phyloP scores from a whole-genome alignment of 2,329 filamentous ascomycete genomes.

The Aureobasidium pullulans region DNA sequence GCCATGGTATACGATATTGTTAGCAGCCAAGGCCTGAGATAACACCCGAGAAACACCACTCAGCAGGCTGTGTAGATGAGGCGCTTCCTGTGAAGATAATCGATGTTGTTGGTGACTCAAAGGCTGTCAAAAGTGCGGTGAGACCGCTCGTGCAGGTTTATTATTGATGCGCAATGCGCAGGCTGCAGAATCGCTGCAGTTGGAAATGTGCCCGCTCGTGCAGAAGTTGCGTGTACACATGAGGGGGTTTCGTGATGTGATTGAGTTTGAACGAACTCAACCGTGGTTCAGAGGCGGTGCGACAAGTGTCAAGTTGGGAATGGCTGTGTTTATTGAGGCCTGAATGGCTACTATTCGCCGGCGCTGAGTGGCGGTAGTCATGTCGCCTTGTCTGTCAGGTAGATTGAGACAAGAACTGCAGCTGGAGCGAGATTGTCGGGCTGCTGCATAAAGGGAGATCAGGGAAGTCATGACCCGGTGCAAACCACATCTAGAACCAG shows the following conservation, averaged over 20 bases:
- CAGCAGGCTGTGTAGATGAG: too few species aligned
- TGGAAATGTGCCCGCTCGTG: not conserved
- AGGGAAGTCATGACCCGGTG: not conserved
- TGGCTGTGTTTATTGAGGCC: not conserved
- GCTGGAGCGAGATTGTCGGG: not conserved
- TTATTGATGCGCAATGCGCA: not conserved
- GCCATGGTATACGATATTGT: not conserved
- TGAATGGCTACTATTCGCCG: not conserved
- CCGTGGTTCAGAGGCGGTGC: not conserved
- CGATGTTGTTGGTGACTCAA: too few species aligned
- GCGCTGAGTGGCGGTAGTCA: not conserved
- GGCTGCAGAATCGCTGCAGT: not conserved
- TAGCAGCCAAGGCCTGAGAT: not conserved
- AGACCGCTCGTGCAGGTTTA: not conserved
- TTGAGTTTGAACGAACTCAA: not conserved
- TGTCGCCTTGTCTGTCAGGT: not conserved
- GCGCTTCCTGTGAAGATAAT: too few species aligned
- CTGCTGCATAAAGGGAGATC: not conserved
- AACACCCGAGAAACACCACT: too few species aligned
- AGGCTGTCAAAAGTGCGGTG: not conserved
- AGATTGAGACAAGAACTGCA: not conserved
- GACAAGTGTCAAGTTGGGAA: not conserved
- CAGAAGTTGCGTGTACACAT: not conserved
- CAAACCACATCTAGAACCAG: not conserved
- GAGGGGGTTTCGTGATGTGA: not conserved